Percentiles rank a stretch among this genome's conserved stretches.
Evolutionary conservation across 148 eudicot genomes (phyloP).

Genomic region (Fallopia convolvulus): DNA sequence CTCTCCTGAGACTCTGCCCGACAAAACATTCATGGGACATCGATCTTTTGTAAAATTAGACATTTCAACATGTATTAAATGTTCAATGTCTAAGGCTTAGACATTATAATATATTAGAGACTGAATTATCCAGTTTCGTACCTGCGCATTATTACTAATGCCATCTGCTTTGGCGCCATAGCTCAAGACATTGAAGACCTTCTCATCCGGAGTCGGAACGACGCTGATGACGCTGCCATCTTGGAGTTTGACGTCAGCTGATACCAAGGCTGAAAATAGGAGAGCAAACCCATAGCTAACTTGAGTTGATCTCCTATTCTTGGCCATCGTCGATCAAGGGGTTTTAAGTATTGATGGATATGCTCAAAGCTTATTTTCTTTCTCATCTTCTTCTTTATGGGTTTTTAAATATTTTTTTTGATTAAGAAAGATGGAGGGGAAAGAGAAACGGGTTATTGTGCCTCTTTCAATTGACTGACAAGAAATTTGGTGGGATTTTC

Average conservation of each 20-base stretch:
- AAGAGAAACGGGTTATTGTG: not conserved
- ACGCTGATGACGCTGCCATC: slow-evolving; percentile 28
- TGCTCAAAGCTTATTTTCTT: not conserved
- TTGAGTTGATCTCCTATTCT: not conserved
- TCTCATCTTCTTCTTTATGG: not conserved
- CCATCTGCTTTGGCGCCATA: slow-evolving; percentile 44
- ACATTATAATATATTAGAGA: too few relatives aligned
- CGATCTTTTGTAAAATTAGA: too few relatives aligned
- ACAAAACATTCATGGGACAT: not conserved
- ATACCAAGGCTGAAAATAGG: not conserved
- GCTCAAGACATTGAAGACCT: slow-evolving; percentile 32
- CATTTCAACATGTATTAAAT: too few relatives aligned
- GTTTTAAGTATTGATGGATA: not conserved
- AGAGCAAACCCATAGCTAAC: slow-evolving; percentile 6
- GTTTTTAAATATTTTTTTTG: not conserved
- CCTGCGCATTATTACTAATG: slow-evolving; percentile 28
- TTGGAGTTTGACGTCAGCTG: slow-evolving; percentile 10
- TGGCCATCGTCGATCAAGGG: not conserved
- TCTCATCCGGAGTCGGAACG: slow-evolving; percentile 23
- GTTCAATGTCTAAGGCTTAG: too few relatives aligned
- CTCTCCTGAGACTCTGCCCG: slow-evolving; percentile 22
- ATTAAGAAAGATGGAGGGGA: not conserved
- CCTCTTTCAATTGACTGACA: not conserved
- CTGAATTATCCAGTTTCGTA: slow-evolving; percentile 6
- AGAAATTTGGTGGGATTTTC: not conserved